These are phyloP conservation scores for Clavispora fructus DNA, from an alignment of 805 yeast species.

Conservation along the genomic window DNA sequence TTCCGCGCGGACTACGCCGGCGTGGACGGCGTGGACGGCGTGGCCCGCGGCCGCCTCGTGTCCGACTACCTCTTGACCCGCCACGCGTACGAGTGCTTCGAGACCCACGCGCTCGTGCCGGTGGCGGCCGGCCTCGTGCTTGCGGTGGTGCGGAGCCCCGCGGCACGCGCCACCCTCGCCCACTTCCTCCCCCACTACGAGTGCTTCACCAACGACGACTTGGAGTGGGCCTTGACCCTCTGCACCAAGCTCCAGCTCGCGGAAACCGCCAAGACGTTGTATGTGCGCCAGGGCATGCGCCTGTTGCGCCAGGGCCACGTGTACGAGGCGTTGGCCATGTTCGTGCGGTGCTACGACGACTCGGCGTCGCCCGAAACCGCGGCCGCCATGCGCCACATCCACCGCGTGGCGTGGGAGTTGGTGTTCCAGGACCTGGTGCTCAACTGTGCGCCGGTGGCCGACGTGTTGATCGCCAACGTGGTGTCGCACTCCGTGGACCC, in stretches of 20 bases:
- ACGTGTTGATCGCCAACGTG: conserved; percentile 48
- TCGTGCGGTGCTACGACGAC: conserved; percentile 56
- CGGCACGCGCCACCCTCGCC: conserved; percentile 36
- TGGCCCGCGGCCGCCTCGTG: conserved; percentile 15
- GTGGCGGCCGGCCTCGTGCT: conserved; percentile 62
- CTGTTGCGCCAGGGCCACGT: conserved; percentile 50
- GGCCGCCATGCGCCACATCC: conserved; percentile 41
- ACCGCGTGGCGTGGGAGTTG: conserved; percentile 50
- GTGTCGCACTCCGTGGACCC: conserved; percentile 32
- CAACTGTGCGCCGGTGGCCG: conserved; percentile 50
- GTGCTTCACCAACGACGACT: conserved; percentile 64
- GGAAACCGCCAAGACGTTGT: conserved; percentile 53
- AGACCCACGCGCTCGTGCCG: conserved; percentile 52
- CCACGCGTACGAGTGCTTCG: conserved; percentile 51
- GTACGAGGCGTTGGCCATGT: conserved; percentile 59
- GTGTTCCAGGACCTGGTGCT: conserved; percentile 57
- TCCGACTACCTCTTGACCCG: conserved; percentile 53
- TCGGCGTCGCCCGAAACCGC: conserved; percentile 12
- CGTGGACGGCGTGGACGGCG: background rate
- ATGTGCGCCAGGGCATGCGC: conserved; percentile 43
- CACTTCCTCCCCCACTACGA: conserved; percentile 57
- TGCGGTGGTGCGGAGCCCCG: conserved; percentile 31
- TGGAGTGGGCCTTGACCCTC: conserved; percentile 71
- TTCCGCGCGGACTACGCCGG: conserved; percentile 35
- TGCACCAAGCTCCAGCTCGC: conserved; percentile 64